phyloP scores from a whole-genome alignment of 2,329 filamentous ascomycete species.

The Corynespora cassiicola region DNA sequence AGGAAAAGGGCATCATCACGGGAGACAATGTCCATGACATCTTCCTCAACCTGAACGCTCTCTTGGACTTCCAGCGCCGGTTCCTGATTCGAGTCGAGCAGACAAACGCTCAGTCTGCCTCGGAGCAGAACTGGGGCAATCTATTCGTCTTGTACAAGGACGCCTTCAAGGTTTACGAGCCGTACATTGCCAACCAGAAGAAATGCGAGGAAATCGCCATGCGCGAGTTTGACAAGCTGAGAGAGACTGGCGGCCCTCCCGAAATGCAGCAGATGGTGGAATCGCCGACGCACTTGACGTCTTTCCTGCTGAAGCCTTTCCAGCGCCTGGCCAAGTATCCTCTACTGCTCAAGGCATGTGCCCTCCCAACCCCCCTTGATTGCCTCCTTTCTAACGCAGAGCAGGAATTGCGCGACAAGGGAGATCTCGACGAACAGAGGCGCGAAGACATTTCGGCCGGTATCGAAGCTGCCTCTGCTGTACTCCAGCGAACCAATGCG shows the following conservation, averaged over 20 bases:
- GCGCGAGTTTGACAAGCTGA: slow-evolving; percentile 86
- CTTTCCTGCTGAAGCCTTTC: slow-evolving; percentile 95
- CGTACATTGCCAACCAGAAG: slow-evolving; percentile 95
- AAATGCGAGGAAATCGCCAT: slow-evolving; percentile 87
- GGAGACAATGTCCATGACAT: slow-evolving; percentile 93
- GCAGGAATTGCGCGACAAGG: slow-evolving; percentile 86
- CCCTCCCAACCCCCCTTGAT: slow-evolving; percentile 4
- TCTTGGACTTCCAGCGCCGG: slow-evolving; percentile 92
- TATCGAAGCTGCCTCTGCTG: slow-evolving; percentile 80
- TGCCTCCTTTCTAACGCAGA: slow-evolving; percentile 8
- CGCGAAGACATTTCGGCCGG: slow-evolving; percentile 77
- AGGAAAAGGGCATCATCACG: slow-evolving; percentile 84
- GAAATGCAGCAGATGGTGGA: slow-evolving; percentile 76
- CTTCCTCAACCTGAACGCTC: slow-evolving; percentile 93
- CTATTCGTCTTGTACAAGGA: slow-evolving; percentile 86
- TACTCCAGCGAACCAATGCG: slow-evolving; percentile 85
- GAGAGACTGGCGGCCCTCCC: slow-evolving; percentile 69
- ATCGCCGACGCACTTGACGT: slow-evolving; percentile 85
- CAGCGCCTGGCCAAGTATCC: slow-evolving; percentile 96
- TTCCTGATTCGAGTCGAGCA: slow-evolving; percentile 97
- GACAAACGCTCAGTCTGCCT: slow-evolving; percentile 80
- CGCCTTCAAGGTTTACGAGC: slow-evolving; percentile 90
- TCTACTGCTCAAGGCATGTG: slow-evolving; percentile 77
- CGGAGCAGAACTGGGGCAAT: slow-evolving; percentile 90
- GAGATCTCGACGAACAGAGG: slow-evolving; percentile 71